These are phyloP conservation scores for Colletotrichum godetiae DNA, from an alignment of 2,329 filamentous ascomycete genomes.

Conservation along the genomic window DNA sequence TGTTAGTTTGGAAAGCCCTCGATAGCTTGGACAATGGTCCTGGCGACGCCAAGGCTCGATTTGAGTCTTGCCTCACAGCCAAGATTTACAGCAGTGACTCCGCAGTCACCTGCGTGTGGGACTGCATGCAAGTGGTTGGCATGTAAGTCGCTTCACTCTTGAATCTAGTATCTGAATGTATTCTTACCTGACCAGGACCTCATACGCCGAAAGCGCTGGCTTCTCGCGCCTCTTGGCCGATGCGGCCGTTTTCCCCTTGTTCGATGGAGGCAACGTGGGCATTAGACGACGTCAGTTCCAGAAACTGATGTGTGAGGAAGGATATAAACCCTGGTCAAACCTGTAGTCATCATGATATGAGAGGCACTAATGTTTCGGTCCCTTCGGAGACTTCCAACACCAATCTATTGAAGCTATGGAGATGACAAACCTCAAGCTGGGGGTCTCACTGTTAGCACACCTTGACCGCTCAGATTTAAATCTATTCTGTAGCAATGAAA, in stretches of 20 bases:
- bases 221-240: constrained; percentile 19
- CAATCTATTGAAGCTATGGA: not conserved
- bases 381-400: not conserved
- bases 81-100: constrained; percentile 64
- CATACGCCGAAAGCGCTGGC: constrained; percentile 3
- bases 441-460: not conserved
- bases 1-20: constrained; percentile 64
- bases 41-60: constrained; percentile 50
- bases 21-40: constrained; percentile 54
- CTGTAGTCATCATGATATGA: not conserved
- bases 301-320: not conserved
- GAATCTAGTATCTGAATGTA: not conserved
- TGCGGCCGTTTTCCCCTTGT: constrained; percentile 28
- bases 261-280: constrained; percentile 37
- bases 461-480: not conserved
- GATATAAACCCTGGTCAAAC: constrained; percentile 18
- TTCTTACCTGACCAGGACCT: not conserved
- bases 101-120: constrained; percentile 58
- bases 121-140: constrained; percentile 64
- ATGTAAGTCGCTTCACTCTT: constrained; percentile 47
- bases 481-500: not conserved
- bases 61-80: constrained; percentile 59
- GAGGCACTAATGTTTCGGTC: not conserved
- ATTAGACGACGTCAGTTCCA: constrained; percentile 29
- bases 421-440: not conserved